A percentile compares a stretch with the other conserved stretches of the same genome.
phyloP scores from a whole-genome alignment of 2,329 filamentous ascomycete species.

The Albophoma yamanashiensis region DNA sequence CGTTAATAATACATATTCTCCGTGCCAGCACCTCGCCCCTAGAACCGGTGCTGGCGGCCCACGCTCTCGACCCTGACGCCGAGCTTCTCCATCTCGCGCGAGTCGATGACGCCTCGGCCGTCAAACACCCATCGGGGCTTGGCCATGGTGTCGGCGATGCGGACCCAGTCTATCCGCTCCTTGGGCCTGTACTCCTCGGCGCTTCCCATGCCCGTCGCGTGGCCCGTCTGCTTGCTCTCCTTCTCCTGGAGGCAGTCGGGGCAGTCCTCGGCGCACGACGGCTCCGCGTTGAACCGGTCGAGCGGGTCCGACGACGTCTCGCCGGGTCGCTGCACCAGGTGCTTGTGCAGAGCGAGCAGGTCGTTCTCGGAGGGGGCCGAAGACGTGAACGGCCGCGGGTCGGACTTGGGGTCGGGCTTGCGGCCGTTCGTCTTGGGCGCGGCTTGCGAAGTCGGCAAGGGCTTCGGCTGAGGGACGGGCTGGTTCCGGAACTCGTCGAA shows the following conservation, averaged over 20 bases:
- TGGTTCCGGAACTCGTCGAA: constrained; percentile 44
- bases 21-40: constrained; percentile 10
- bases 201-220: constrained; percentile 30
- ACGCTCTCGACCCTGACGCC: constrained; percentile 42
- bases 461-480: constrained; percentile 19
- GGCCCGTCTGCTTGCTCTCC: constrained; percentile 25
- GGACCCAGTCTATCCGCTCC: constrained; percentile 40
- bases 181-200: constrained; percentile 34
- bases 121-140: constrained; percentile 47
- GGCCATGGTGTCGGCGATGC: constrained; percentile 36
- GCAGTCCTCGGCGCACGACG: constrained; percentile 32
- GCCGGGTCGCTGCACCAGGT: constrained; percentile 24
- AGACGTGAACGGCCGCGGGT: constrained; percentile 34
- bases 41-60: constrained; percentile 34
- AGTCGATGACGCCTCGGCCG: constrained; percentile 42
- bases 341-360: constrained; percentile 35
- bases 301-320: constrained; percentile 31
- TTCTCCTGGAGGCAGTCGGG: constrained; percentile 37
- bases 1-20: constrained; percentile 1
- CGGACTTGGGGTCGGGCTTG: constrained; percentile 28
- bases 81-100: constrained; percentile 34
- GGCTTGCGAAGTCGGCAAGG: constrained; percentile 14
- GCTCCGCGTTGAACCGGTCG: constrained; percentile 31
- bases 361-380: constrained; percentile 30
- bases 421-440: constrained; percentile 20